A percentile compares a stretch with the other conserved stretches of the same genome.
These are phyloP conservation scores for Cornus florida DNA, from an alignment of 148 eudicot genomes.

Conservation along the genomic window DNA sequence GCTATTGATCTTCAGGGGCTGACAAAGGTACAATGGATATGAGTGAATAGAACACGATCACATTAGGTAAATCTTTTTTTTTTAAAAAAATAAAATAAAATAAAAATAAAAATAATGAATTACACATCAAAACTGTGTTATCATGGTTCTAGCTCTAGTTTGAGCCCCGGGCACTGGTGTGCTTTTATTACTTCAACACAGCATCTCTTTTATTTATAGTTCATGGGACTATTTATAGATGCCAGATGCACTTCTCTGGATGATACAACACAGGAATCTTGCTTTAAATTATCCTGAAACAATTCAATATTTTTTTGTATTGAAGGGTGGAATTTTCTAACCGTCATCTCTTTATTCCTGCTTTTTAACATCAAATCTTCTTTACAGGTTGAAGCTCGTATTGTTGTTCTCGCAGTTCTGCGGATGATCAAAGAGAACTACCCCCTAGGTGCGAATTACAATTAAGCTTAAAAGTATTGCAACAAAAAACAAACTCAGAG, in stretches of 20 bases:
- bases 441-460: slow-evolving; percentile 47
- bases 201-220: neutral
- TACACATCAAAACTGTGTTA: neutral
- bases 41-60: neutral
- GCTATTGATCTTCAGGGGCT: slow-evolving; percentile 81
- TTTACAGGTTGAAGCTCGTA: slow-evolving; percentile 83
- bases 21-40: slow-evolving; percentile 51
- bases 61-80: neutral
- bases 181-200: neutral
- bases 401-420: slow-evolving; percentile 85
- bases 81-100: too few species aligned
- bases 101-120: neutral
- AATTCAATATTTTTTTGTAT: neutral
- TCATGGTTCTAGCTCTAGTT: neutral
- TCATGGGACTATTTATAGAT: neutral
- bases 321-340: neutral
- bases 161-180: neutral
- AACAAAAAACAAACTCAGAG: neutral
- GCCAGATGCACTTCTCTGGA: neutral
- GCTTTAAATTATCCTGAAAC: neutral
- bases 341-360: neutral
- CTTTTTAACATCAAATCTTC: neutral
- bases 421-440: slow-evolving; percentile 82
- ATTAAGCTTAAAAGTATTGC: neutral
- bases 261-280: neutral